Base-by-base conservation (phyloP, 2,329 filamentous ascomycete species). In the Botrytis elliptica region DNA sequence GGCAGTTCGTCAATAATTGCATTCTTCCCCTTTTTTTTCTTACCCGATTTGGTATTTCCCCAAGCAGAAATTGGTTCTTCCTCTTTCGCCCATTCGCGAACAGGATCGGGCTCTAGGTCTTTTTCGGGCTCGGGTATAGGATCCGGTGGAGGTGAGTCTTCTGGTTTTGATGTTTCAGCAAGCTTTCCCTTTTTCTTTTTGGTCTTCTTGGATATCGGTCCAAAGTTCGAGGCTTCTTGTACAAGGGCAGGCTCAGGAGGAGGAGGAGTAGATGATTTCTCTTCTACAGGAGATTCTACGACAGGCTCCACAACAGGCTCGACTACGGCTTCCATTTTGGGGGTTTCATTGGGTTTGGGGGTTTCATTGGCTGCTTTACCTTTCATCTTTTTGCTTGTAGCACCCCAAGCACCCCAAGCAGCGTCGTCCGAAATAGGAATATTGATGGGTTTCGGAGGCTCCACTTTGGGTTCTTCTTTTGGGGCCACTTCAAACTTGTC, bases 371-470 rank as follows among this genome's bases (percentile, higher is more conserved):
- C 75, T 74, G 81, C 78, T 73, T 80, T 79, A 9, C 76, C 77
- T 63, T 81, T 81, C 75, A 83, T 84, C 64, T 81, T 88, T 79
- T 89, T 90, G 73, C 82, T 81, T 33, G 83, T 81, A 29, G 82
- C 80, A 9, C 83, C 83, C 79, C 87, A 88, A 16, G 81, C 84
- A 84, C 86, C 90, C 29, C 84, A 84, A 75, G 87, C 87, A 75
- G 87, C 87, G 63, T 88, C 86, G 12, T 82, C 79, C 38, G 73
- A 74, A 29, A 76, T 57, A 68, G 77, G 74, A 42, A 80, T 79
- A 60, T 78, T 77, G 29, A 68, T 42, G 60, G 77, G 77, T 29
- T 75, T 76, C 25, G 77, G 74, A 29, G 75, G 73, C n/a, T 77
- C 75, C 59, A 80, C 78, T 33, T 78, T 75, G 25, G 75, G 71